phyloP scores from a whole-genome alignment of 2,329 filamentous ascomycete genomes.

The Calonectria montana region DNA sequence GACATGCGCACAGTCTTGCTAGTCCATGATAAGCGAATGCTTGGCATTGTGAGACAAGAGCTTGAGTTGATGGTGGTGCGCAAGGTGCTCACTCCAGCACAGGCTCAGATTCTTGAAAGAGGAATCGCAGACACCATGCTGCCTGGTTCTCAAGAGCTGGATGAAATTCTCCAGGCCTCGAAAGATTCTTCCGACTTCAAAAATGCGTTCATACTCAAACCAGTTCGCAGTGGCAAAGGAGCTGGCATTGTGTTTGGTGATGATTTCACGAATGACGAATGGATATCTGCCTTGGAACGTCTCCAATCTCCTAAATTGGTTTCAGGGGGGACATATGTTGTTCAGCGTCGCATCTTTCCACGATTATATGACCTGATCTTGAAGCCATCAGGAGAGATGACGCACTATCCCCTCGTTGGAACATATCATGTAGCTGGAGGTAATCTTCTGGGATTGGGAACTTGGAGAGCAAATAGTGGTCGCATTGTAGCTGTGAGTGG shows the following conservation, averaged over 20 bases:
- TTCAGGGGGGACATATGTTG: constrained; percentile 35
- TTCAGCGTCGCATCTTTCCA: constrained; percentile 47
- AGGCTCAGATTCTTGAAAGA: constrained; percentile 40
- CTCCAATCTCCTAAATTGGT: constrained; percentile 23
- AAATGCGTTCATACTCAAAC: constrained; percentile 51
- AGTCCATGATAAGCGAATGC: constrained; percentile 56
- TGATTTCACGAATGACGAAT: constrained; percentile 44
- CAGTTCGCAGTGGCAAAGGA: constrained; percentile 52
- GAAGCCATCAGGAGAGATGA: constrained; percentile 35
- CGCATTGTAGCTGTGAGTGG: constrained; percentile 47
- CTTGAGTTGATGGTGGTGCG: constrained; percentile 40
- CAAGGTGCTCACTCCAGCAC: constrained; percentile 39
- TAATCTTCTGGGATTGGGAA: constrained; percentile 44
- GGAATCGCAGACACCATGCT: constrained; percentile 50
- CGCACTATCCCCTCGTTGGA: constrained; percentile 46
- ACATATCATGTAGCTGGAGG: constrained; percentile 48
- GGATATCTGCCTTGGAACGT: constrained; percentile 39
- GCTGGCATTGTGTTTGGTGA: constrained; percentile 54
- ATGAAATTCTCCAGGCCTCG: constrained; percentile 30
- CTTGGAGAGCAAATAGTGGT: constrained; percentile 45
- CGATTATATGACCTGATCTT: constrained; percentile 48
- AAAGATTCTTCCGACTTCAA: constrained; percentile 27
- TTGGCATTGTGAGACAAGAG: constrained; percentile 52
- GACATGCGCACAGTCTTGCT: constrained; percentile 54
- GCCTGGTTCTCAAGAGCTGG: constrained; percentile 43